phyloP scores from a whole-genome alignment of 1,284 basidiomycete genomes.

The Mycena sp. region DNA sequence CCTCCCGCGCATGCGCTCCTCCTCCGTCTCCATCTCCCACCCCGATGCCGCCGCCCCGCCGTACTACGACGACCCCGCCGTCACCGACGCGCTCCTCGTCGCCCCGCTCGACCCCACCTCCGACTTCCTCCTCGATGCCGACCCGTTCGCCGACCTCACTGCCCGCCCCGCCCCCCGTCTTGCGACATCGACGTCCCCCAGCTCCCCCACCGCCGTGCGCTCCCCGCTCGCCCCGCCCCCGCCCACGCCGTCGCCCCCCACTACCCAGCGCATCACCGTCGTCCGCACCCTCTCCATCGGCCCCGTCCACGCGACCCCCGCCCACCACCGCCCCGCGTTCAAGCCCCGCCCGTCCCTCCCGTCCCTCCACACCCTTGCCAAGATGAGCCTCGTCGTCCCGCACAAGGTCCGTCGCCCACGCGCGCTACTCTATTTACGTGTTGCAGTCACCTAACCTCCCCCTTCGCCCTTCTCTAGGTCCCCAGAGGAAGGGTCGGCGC shows the following conservation, averaged over 20 bases:
- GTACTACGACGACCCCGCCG: slow-evolving; percentile 13
- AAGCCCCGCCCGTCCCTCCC: slow-evolving; percentile 70
- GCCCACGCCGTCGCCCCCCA: slow-evolving; percentile 35
- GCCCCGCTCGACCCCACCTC: background rate
- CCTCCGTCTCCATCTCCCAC: slow-evolving; percentile 16
- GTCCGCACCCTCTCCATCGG: slow-evolving; percentile 39
- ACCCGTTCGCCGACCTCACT: slow-evolving; percentile 65
- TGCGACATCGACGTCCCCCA: slow-evolving; percentile 5
- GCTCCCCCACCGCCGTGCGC: slow-evolving; percentile 33
- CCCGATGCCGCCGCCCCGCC: background rate
- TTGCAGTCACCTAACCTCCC: slow-evolving; percentile 6
- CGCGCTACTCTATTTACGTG: slow-evolving; percentile 6
- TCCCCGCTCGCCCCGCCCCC: slow-evolving; percentile 29
- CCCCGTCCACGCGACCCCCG: slow-evolving; percentile 53
- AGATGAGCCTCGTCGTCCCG: slow-evolving; percentile 60
- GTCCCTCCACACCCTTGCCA: slow-evolving; percentile 65
- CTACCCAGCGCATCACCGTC: slow-evolving; percentile 26
- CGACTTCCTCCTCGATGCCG: slow-evolving; percentile 66
- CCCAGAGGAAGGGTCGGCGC: slow-evolving; percentile 70
- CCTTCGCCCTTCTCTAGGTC: slow-evolving; percentile 46
- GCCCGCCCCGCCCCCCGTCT: slow-evolving; percentile 22
- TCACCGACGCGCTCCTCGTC: background rate
- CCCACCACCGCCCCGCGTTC: slow-evolving; percentile 68
- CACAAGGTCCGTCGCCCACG: slow-evolving; percentile 61
- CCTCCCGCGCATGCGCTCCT: slow-evolving; percentile 42